These are phyloP conservation scores for Musa itinerans DNA, from an alignment of 176 grass and related monocot species.

Conservation along the genomic window DNA sequence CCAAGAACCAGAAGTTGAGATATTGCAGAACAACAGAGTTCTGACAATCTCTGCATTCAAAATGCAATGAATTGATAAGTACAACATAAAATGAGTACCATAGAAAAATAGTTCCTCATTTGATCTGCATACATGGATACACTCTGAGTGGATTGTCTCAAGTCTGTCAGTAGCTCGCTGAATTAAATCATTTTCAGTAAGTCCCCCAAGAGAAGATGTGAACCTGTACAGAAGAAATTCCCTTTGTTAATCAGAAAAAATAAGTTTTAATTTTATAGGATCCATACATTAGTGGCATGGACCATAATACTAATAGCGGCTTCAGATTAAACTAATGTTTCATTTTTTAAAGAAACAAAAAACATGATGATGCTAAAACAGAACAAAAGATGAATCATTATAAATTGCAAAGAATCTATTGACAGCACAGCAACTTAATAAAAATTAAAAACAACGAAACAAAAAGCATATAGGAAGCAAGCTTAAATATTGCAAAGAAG, in stretches of 20 bases:
- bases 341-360: too few species aligned
- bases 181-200: slow-evolving; percentile 72
- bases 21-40: slow-evolving; percentile 84
- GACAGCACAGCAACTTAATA: too few species aligned
- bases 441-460: too few species aligned
- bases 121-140: slow-evolving; percentile 63
- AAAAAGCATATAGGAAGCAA: too few species aligned
- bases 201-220: slow-evolving; percentile 52
- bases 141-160: slow-evolving; percentile 84
- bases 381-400: too few species aligned
- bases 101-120: not conserved
- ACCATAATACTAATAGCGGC: too few species aligned
- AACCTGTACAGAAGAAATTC: slow-evolving; percentile 37
- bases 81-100: not conserved
- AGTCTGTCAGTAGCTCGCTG: slow-evolving; percentile 73
- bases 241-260: not conserved
- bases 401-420: too few species aligned
- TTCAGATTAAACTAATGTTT: too few species aligned
- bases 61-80: not conserved
- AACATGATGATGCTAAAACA: too few species aligned
- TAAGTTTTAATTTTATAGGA: not conserved
- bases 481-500: not conserved
- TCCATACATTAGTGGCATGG: not conserved
- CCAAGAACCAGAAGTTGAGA: slow-evolving; percentile 82
- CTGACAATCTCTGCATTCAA: slow-evolving; percentile 69